Evolutionary conservation across 2,329 filamentous ascomycete species (phyloP).

Genomic region (Fonsecaea pedrosoi): DNA sequence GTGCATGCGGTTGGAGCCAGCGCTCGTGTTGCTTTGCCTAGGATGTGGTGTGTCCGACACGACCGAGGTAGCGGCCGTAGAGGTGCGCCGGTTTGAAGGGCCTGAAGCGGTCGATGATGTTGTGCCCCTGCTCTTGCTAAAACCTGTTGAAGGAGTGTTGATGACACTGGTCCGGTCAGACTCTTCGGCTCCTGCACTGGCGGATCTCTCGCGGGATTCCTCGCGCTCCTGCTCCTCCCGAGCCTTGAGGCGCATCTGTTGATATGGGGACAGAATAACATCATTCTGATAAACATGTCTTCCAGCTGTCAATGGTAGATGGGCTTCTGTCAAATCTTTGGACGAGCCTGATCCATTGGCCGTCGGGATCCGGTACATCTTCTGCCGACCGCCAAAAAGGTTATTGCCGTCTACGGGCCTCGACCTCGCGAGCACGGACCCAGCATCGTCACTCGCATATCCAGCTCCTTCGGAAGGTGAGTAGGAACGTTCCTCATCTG

Average conservation of each 20-base stretch:
- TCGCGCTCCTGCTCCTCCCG: conserved; percentile 56
- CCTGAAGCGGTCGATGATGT: conserved; percentile 81
- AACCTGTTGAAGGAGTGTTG: conserved; percentile 63
- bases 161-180: conserved; percentile 32
- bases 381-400: conserved; percentile 92
- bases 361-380: conserved; percentile 84
- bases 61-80: conserved; percentile 87
- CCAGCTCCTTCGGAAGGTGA: conserved; percentile 69
- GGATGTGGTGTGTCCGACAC: conserved; percentile 68
- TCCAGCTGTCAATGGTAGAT: conserved; percentile 51
- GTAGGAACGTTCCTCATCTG: conserved; percentile 64
- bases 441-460: conserved; percentile 68
- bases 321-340: conserved; percentile 26
- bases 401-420: conserved; percentile 89
- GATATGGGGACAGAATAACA: conserved; percentile 80
- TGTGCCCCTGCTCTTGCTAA: conserved; percentile 79
- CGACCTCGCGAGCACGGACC: conserved; percentile 82
- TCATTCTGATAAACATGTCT: conserved; percentile 86
- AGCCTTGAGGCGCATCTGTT: conserved; percentile 68
- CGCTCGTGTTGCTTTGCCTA: conserved; percentile 39
- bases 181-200: conserved; percentile 42
- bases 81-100: conserved; percentile 73
- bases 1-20: conserved; percentile 23
- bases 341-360: conserved; percentile 42
- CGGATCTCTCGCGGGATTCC: conserved; percentile 48